phyloP scores from a whole-genome alignment of 2,329 filamentous ascomycete genomes.

The Alternaria incomplexa region DNA sequence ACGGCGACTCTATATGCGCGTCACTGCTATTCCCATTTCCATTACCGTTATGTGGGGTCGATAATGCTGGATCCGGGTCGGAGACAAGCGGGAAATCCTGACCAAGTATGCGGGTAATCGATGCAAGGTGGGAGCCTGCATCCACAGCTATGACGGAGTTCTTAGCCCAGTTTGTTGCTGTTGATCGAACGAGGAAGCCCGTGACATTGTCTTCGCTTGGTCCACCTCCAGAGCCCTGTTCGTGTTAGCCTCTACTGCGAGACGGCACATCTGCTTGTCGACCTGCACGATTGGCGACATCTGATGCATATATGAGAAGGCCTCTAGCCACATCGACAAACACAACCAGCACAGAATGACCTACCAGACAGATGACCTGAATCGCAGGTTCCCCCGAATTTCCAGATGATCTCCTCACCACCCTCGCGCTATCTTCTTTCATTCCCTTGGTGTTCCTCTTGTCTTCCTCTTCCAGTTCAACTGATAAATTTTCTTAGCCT shows the following conservation, averaged over 20 bases:
- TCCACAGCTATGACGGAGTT: slow-evolving; percentile 91
- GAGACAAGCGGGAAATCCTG: slow-evolving; percentile 56
- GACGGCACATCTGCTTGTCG: not conserved
- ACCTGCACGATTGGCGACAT: not conserved
- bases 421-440: slow-evolving; percentile 50
- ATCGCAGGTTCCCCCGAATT: slow-evolving; percentile 49
- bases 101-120: slow-evolving; percentile 81
- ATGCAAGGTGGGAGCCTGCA: slow-evolving; percentile 85
- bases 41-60: slow-evolving; percentile 23
- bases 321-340: not conserved
- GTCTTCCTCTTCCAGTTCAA: not conserved
- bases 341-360: slow-evolving; percentile 17
- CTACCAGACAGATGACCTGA: slow-evolving; percentile 57
- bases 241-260: slow-evolving; percentile 13
- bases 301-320: not conserved
- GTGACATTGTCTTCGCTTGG: slow-evolving; percentile 90
- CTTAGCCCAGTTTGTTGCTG: slow-evolving; percentile 77
- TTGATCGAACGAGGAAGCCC: slow-evolving; percentile 84
- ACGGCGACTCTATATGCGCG: slow-evolving; percentile 28
- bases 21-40: slow-evolving; percentile 21
- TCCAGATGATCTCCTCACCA: slow-evolving; percentile 45
- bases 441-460: slow-evolving; percentile 39
- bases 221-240: slow-evolving; percentile 84
- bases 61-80: slow-evolving; percentile 15
- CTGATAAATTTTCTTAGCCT: not conserved